phyloP scores from a whole-genome alignment of 2,329 filamentous ascomycete species.

The Fusarium globosum region DNA sequence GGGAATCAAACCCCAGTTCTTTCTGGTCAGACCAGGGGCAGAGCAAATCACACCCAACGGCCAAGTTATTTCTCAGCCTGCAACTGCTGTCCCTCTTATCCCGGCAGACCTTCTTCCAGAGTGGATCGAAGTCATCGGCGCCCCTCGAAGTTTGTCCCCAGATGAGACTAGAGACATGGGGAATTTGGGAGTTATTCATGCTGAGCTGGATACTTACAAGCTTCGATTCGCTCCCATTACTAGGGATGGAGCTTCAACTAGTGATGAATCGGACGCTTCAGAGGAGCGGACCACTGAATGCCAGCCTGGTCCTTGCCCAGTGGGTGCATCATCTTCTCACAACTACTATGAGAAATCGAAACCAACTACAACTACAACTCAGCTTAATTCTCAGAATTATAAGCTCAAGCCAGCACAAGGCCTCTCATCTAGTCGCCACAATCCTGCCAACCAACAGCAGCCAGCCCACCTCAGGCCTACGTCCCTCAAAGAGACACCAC shows the following conservation, averaged over 20 bases:
- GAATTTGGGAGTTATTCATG: conserved; percentile 51
- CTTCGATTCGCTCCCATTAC: conserved; percentile 26
- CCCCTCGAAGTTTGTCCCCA: conserved; percentile 55
- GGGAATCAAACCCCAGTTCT: conserved; percentile 48
- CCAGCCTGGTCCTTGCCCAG: background rate
- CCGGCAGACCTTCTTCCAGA: conserved; percentile 63
- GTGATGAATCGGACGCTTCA: conserved; percentile 7
- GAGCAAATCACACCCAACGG: conserved; percentile 40
- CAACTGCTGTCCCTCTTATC: conserved; percentile 63
- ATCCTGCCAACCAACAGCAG: conserved; percentile 19
- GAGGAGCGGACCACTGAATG: background rate
- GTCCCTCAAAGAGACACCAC: background rate
- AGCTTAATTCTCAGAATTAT: background rate
- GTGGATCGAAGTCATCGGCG: conserved; percentile 56
- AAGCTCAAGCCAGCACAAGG: conserved; percentile 17
- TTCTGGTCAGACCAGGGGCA: conserved; percentile 55
- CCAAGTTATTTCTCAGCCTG: conserved; percentile 41
- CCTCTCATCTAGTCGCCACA: conserved; percentile 33
- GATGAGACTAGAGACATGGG: conserved; percentile 54
- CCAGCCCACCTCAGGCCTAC: background rate
- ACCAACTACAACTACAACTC: background rate
- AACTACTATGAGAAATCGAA: background rate
- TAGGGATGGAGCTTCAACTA: background rate
- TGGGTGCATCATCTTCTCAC: background rate
- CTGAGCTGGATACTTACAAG: conserved; percentile 32